phyloP scores from a whole-genome alignment of 2,329 filamentous ascomycete species.

The Ceratocystis harringtonii region DNA sequence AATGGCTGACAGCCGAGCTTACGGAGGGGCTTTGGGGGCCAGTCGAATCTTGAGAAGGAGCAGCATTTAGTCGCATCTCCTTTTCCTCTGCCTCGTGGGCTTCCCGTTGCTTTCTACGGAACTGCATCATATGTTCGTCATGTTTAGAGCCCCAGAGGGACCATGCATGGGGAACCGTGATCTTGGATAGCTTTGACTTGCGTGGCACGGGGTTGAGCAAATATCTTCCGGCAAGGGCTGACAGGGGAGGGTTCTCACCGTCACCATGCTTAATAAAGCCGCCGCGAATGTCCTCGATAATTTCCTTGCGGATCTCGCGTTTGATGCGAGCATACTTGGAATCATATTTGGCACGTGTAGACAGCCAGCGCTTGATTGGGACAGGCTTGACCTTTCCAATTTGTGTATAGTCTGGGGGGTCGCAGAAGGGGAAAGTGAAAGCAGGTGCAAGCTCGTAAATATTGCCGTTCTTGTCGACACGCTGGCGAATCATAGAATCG shows the following conservation, averaged over 20 bases:
- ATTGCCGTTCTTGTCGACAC: constrained; percentile 62
- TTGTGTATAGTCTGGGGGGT: constrained; percentile 29
- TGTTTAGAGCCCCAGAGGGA: constrained; percentile 78
- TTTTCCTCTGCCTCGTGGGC: constrained; percentile 20
- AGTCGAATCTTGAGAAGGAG: background rate
- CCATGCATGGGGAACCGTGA: constrained; percentile 35
- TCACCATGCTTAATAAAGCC: constrained; percentile 56
- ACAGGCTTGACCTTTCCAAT: constrained; percentile 68
- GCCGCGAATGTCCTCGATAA: constrained; percentile 54
- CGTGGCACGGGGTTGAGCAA: constrained; percentile 25
- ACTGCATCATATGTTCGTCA: constrained; percentile 56
- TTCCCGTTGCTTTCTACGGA: constrained; percentile 38
- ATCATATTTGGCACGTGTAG: constrained; percentile 58
- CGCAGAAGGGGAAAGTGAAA: constrained; percentile 48
- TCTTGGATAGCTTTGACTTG: constrained; percentile 15
- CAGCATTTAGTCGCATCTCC: background rate
- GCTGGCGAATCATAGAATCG: constrained; percentile 82
- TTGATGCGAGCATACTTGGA: constrained; percentile 53
- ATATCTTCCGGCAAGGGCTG: constrained; percentile 61
- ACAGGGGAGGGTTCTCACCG: constrained; percentile 68
- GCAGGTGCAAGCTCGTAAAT: constrained; percentile 53
- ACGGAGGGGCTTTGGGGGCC: background rate
- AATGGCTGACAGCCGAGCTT: background rate
- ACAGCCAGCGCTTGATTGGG: constrained; percentile 72
- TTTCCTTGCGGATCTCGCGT: constrained; percentile 55